Base-by-base conservation (phyloP, 2,329 filamentous ascomycete genomes). In the Colletotrichum lentis region DNA sequence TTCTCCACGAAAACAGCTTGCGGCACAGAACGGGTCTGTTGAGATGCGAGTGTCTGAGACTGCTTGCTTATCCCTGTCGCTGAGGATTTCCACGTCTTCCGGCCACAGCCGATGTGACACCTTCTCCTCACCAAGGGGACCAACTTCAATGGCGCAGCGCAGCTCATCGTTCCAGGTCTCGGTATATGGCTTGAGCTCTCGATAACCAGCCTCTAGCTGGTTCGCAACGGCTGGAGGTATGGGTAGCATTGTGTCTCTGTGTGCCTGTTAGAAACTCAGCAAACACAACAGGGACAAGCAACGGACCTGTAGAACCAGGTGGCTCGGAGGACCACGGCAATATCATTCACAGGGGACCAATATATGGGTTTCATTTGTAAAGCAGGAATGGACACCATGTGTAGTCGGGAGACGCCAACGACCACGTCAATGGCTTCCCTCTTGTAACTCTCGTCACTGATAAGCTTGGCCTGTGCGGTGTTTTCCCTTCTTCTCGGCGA, bases 331-430 rank as follows among this genome's bases (percentile, higher is more conserved):
- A 98, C 94, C 43, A 89, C 84, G 7, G 93, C 91, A 39, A 96
- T 87, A 74, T 98, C 96, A 73, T 97, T 94, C 39, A 98, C 86
- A 8, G 96, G 95, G 20, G 91, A 94, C 96, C 96, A 99, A 77
- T 99, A 99, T 68, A 98, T 97, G 0, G 96, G 96, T 77, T 94
- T 93, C 94, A 99, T 97, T 74, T 92, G 85, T 41, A 97, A 80
- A 61, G 86, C 86, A 24, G 95, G 94, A 73, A 98, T 84, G 66
- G 92, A 89, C 1, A 98, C 95, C 74, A 94, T 87, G 76, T 99
- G 95, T 66, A 99, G 83, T 71, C 94, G 87, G n/a, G 94, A 97
- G 6, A 96, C 84, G 0, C 96, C 96, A 1, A 98, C 95, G 3
- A 94, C 89, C 2, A 98, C 89, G 66, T 91, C 89, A 5, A 78